Base-by-base conservation (phyloP, 1,139 yeast species). In the Diutina neorugosa region DNA sequence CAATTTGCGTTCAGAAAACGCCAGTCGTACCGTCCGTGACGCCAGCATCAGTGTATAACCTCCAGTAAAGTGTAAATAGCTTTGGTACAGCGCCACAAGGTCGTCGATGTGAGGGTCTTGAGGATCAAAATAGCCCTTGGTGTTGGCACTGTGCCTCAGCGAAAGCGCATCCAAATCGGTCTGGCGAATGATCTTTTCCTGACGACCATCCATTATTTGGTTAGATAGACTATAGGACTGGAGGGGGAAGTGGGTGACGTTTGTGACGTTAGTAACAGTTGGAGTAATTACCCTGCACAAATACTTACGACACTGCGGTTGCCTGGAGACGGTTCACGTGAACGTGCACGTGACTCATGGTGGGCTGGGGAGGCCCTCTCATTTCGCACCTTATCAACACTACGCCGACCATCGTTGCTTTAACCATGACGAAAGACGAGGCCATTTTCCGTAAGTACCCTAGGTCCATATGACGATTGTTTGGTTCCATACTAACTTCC, bases 141-240 rank as follows among this genome's bases (percentile, higher is more conserved):
- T 54, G 53, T 76, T 74, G 5, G 94, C 85, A 43, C 84, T 77
- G 57, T 71, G 68, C 52, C 94, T 78, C 57, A 95, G 84, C 23
- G 90, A 77, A 19, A 91, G 68, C 0, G 98, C 98, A 67, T 91
- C 97, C 53, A 80, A 71, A 62, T 91, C 98, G 0, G 98, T 91
- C 0, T 83, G 76, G 53, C 87, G 71, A 16, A 86, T 74, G 11
- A 77, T 69, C 55, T 76, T 74, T 56, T 82, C 86, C 52, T 64
- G 50, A 1, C 48, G 31, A 7, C 31, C 21, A 23, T 44, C 48
- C 48, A 44, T 44, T 6, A 19, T 4, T 19, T 18, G 14, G 41
- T 34, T 12, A n/a, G n/a, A n/a, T n/a, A n/a, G n/a, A n/a, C n/a
- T n/a, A n/a, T n/a, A n/a, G n/a, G n/a, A n/a, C n/a, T 41, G 19